These are phyloP conservation scores for Debaryomyces subglobosus DNA, from an alignment of 1,139 yeast genomes.

Conservation along the genomic window DNA sequence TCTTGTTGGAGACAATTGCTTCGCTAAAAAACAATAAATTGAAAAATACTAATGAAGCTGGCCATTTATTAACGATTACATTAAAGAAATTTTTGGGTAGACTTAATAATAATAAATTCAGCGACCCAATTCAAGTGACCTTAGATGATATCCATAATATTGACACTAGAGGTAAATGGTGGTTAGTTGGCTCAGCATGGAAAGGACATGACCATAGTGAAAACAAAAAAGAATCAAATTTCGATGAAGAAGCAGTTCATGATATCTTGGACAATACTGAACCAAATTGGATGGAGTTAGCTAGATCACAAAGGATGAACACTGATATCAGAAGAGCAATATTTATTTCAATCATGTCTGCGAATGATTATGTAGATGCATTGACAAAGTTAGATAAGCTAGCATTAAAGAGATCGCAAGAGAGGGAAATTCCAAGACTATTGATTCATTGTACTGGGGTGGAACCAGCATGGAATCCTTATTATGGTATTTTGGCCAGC, in stretches of 20 bases:
- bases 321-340: slow-evolving; percentile 94
- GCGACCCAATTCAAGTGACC: slow-evolving; percentile 84
- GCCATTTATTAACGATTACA: slow-evolving; percentile 54
- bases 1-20: slow-evolving; percentile 80
- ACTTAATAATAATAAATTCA: slow-evolving; percentile 44
- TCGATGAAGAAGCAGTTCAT: slow-evolving; percentile 41
- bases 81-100: slow-evolving; percentile 70
- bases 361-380: slow-evolving; percentile 89
- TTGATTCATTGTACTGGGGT: slow-evolving; percentile 82
- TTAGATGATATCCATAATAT: slow-evolving; percentile 79
- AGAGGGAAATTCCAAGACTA: slow-evolving; percentile 84
- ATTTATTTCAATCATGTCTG: slow-evolving; percentile 92
- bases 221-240: slow-evolving; percentile 27
- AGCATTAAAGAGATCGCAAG: slow-evolving; percentile 78
- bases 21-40: slow-evolving; percentile 85
- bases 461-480: slow-evolving; percentile 88
- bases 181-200: slow-evolving; percentile 99
- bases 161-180: slow-evolving; percentile 91
- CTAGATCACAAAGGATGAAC: slow-evolving; percentile 87
- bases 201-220: slow-evolving; percentile 52
- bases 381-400: slow-evolving; percentile 79
- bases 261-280: slow-evolving; percentile 69
- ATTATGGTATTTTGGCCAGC: slow-evolving; percentile 78
- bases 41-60: slow-evolving; percentile 52
- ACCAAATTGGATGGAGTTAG: slow-evolving; percentile 89